Evolutionary conservation across 2,329 filamentous ascomycete genomes (phyloP).

Genomic region (Alternaria ventricosa): DNA sequence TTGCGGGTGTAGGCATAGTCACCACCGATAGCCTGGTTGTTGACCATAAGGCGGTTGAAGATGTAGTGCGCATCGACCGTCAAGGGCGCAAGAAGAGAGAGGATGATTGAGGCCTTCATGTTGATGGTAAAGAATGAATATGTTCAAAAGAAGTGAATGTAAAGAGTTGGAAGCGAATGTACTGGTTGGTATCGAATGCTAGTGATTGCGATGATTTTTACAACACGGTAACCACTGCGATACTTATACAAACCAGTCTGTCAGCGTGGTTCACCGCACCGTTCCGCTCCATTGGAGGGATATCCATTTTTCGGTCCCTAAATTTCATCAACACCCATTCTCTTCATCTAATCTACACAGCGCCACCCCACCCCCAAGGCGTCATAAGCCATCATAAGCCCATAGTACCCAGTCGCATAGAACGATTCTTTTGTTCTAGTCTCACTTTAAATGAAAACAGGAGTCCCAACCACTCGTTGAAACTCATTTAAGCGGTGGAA

Average conservation of each 20-base stretch:
- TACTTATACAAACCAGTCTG: conserved; percentile 4
- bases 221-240: neutral
- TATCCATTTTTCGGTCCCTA: neutral
- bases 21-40: conserved; percentile 38
- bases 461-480: conserved; percentile 14
- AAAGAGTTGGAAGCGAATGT: conserved; percentile 9
- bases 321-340: neutral
- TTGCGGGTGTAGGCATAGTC: conserved; percentile 45
- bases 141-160: conserved; percentile 16
- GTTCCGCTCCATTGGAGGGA: conserved; percentile 1
- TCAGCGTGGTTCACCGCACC: neutral
- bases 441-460: conserved; percentile 11
- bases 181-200: conserved; percentile 9
- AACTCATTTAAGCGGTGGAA: conserved; percentile 11
- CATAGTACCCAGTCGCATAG: neutral
- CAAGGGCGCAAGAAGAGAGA: conserved; percentile 34
- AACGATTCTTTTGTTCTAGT: conserved; percentile 9
- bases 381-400: conserved; percentile 1
- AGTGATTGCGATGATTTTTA: conserved; percentile 7
- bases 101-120: conserved; percentile 40
- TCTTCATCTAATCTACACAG: conserved; percentile 12
- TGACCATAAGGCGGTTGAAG: conserved; percentile 47
- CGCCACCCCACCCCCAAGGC: neutral
- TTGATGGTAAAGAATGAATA: conserved; percentile 16
- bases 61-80: conserved; percentile 45